Base-by-base conservation (phyloP, 2,329 filamentous ascomycete species). In the Colletotrichum tabaci region DNA sequence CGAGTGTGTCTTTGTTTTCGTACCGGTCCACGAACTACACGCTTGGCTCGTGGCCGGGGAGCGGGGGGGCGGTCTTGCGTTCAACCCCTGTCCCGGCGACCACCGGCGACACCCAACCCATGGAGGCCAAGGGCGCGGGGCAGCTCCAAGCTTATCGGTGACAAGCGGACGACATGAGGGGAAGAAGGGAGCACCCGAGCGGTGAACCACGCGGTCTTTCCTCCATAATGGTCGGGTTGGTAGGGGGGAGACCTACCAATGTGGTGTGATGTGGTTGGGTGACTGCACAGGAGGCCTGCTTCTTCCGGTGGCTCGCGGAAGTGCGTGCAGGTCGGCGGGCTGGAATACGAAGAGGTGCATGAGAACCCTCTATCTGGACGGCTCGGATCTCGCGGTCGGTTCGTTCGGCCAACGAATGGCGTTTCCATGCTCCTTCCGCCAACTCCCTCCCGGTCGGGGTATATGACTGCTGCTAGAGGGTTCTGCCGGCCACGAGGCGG, bases 311-410 rank as follows among this genome's bases (percentile, higher is more conserved):
- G 44, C 30, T 21, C 7, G 18, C 12, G 44, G 30, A 35, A 56
- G 53, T 56, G 53, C 53, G 35, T 40, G 53, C 53, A 57, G 53
- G 53, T 42, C 10, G 40, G 44, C 18, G 46, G 58, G 46, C 30
- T 38, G 58, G 58, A 50, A 61, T 61, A 50, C 46, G 58, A 61
- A 40, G 58, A 61, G 58, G 46, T 38, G 58, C 58, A 61, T n/a
- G 30, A 42, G 21, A 21, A 16, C 52, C 53, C 38, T n/a, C 23
- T 40, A 23, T 10, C 53, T 18, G 53, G 35, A 35, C 26, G 35
- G 7, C 53, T 38, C 12, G 26, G 30, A n/a, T 6, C n/a, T 16
- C 9, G 35, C 13, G 10, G 18, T 21, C 40, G 30, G 56, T 23
- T 46, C 6, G 13, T 13, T 18, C 15, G 23, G 56, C 7, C 21